Base-by-base conservation (phyloP, 2,329 filamentous ascomycete genomes). In the Claviceps quebecensis region DNA sequence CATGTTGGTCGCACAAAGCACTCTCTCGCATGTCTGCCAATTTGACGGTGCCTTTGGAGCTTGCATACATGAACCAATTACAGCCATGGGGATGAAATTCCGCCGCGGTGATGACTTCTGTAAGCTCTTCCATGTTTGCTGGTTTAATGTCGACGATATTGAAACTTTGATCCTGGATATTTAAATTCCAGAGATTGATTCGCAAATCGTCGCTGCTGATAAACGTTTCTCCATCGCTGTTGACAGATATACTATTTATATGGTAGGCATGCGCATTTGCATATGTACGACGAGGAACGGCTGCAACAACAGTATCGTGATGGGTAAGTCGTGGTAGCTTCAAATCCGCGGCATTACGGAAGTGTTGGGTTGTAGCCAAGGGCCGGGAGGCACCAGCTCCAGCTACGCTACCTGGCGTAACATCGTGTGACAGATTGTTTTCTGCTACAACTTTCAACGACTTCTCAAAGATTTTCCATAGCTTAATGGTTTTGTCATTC, bases 11-110 rank as follows among this genome's bases (percentile, higher is more conserved):
- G 64, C 93, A 98, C 49, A 98, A 74, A 34, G 93, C 93, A 63
- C 89, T 95, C 74, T 96, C 86, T 62, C 93, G 83, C 93, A 98
- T 98, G 63, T 98, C 93, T 47, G 93, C 93, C 61, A 98, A 76
- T 72, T 98, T 98, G 72, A 98, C 97, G 38, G 93, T 97, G 55
- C 93, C 93, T 71, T 98, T 98, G 54, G 90, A 96, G 69, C 91
- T 97, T 60, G 93, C 93, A 67, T 97, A 98, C 91, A 98, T 98
- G 73, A 98, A 97, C 89, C 88, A 95, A 71, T 98, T 97, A 77
- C 93, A 98, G 74, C 90, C 95, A 63, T 84, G 76, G 5, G 93
- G 93, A 65, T 98, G 93, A 63, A 98, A 98, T 65, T 98, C 93
- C 50, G 93, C 93, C 43, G 93, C 93, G 13, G 93, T 98, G 65